Evolutionary conservation across 2,329 filamentous ascomycete species (phyloP).

Genomic region (Neonectria hederae): DNA sequence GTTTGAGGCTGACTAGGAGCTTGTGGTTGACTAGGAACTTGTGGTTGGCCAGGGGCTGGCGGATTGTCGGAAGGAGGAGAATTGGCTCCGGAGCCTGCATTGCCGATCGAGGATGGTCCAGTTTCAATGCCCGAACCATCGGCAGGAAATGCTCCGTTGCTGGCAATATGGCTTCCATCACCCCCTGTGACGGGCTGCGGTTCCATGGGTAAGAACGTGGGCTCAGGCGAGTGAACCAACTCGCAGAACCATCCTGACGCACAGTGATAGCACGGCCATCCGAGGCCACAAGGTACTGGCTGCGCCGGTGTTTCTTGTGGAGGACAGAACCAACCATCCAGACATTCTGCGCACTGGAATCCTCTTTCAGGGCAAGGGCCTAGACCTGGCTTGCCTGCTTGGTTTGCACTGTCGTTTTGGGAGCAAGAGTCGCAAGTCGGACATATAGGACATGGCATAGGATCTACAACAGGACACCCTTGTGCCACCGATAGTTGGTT

Average conservation of each 20-base stretch:
- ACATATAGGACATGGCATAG: constrained; percentile 26
- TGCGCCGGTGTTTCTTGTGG: constrained; percentile 45
- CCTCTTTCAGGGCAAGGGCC: constrained; percentile 41
- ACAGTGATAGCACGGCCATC: constrained; percentile 47
- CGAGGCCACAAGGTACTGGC: constrained; percentile 41
- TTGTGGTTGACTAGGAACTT: background rate
- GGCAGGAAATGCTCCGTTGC: background rate
- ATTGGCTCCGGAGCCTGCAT: background rate
- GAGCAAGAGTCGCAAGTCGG: constrained; percentile 30
- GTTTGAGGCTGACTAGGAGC: background rate
- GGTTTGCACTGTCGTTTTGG: background rate
- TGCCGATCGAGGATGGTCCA: background rate
- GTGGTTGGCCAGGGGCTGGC: background rate
- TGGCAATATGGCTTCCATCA: background rate
- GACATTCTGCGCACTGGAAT: constrained; percentile 43
- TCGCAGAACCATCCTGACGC: constrained; percentile 43
- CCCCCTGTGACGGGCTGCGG: background rate
- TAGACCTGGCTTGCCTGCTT: background rate
- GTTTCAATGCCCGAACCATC: background rate
- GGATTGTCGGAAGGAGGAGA: background rate
- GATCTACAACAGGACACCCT: constrained; percentile 1
- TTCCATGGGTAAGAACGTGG: background rate
- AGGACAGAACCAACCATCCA: constrained; percentile 46
- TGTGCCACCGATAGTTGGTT: background rate
- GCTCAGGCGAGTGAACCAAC: background rate